Percentiles rank a stretch among this genome's conserved stretches.
Evolutionary conservation across 2,329 filamentous ascomycete species (phyloP).

Genomic region (Verticillium tricorpus): DNA sequence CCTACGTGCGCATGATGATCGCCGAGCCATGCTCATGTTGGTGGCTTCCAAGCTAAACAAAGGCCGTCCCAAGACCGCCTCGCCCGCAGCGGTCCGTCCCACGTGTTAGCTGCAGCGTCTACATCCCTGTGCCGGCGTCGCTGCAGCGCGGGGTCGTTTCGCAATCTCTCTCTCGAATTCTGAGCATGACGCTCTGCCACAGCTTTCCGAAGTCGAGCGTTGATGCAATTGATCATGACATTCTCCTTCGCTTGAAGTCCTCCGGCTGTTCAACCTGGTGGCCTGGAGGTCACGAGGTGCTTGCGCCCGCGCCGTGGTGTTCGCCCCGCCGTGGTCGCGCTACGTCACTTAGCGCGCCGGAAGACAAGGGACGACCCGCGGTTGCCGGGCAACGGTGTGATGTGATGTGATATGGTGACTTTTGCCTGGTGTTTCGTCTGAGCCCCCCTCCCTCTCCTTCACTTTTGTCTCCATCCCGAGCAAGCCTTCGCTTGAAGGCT

Average conservation of each 20-base stretch:
- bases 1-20: neutral
- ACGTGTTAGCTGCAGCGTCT: neutral
- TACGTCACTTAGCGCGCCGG: conserved; percentile 11
- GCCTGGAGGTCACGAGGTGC: neutral
- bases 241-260: neutral
- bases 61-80: neutral
- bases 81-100: neutral
- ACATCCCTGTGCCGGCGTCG: neutral
- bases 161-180: neutral
- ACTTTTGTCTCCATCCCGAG: too few relatives aligned
- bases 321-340: neutral
- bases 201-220: neutral
- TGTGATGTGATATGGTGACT: neutral
- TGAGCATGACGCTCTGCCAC: neutral
- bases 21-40: neutral
- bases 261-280: neutral
- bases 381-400: conserved; percentile 12
- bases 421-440: neutral
- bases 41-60: neutral
- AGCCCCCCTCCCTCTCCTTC: too few relatives aligned
- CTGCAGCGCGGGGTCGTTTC: neutral
- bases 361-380: conserved; percentile 10
- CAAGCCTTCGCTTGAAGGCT: neutral
- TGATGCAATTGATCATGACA: neutral
- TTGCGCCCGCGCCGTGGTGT: neutral